Evolutionary conservation across 495 filamentous ascomycete species (phyloP).

Genomic region (Neurospora pannonica): DNA sequence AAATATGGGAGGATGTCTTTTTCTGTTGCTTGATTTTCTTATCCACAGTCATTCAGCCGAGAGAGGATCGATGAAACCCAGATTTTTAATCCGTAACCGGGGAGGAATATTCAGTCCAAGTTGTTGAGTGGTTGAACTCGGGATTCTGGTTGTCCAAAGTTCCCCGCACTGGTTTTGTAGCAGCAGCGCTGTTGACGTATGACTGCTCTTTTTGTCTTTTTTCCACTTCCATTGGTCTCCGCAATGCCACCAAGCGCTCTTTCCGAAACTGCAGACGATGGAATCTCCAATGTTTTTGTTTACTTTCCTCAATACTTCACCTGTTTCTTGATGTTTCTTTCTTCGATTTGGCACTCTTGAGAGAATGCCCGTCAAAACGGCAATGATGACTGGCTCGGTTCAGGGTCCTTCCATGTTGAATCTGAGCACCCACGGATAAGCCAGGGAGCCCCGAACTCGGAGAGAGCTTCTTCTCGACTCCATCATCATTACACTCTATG

Average conservation of each 20-base stretch:
- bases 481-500: neutral
- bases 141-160: neutral
- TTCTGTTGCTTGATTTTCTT: neutral
- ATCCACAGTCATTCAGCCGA: neutral
- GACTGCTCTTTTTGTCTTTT: neutral
- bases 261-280: neutral
- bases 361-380: neutral
- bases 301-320: neutral
- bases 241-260: neutral
- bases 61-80: neutral
- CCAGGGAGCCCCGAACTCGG: neutral
- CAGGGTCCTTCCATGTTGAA: neutral
- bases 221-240: neutral
- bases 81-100: neutral
- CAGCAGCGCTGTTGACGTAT: neutral
- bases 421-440: neutral
- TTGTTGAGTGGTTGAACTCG: neutral
- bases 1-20: neutral
- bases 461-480: neutral
- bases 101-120: neutral
- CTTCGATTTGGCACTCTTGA: neutral
- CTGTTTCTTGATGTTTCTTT: neutral
- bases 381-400: neutral
- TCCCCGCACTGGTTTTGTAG: neutral
- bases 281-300: neutral